These are phyloP conservation scores for Prunus davidiana DNA, from an alignment of 306 rosid genomes.

Conservation along the genomic window DNA sequence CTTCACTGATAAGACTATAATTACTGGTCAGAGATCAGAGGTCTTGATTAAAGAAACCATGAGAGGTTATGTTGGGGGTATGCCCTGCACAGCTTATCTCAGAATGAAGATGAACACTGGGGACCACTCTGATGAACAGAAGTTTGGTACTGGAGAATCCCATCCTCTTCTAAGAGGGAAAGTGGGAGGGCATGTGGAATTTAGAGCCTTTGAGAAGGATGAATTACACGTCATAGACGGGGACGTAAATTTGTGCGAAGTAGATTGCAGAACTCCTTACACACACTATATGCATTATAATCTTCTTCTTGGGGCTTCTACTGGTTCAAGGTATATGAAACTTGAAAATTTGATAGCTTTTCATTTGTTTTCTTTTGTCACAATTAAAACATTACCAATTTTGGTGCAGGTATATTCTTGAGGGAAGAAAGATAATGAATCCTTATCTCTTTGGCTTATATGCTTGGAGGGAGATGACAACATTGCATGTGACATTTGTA, in stretches of 20 bases:
- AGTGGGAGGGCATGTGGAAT: slow-evolving; percentile 34
- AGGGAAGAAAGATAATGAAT: slow-evolving; percentile 33
- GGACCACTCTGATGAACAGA: slow-evolving; percentile 1
- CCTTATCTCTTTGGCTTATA: slow-evolving; percentile 27
- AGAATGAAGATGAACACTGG: slow-evolving; percentile 28
- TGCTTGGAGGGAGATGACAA: slow-evolving; percentile 37
- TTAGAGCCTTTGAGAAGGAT: slow-evolving; percentile 30
- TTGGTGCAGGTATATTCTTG: slow-evolving; percentile 34
- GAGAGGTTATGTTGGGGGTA: slow-evolving; percentile 34
- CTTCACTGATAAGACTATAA: not conserved
- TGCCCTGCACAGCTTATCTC: slow-evolving; percentile 29
- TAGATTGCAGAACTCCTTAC: slow-evolving; percentile 33
- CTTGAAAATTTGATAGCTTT: slow-evolving; percentile 1
- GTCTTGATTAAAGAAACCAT: slow-evolving; percentile 26
- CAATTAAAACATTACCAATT: not conserved
- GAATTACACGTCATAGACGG: slow-evolving; percentile 24
- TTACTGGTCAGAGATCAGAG: slow-evolving; percentile 5
- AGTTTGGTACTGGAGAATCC: slow-evolving; percentile 13
- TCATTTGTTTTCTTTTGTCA: slow-evolving; percentile 1
- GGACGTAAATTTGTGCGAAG: slow-evolving; percentile 26
- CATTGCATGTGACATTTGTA: slow-evolving; percentile 24
- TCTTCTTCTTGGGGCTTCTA: slow-evolving; percentile 34
- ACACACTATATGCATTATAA: slow-evolving; percentile 35
- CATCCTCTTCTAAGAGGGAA: slow-evolving; percentile 28
- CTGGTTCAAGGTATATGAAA: slow-evolving; percentile 31